Conservation (phyloP, 495 filamentous ascomycete species). For the Cryomyces minteri region DNA sequence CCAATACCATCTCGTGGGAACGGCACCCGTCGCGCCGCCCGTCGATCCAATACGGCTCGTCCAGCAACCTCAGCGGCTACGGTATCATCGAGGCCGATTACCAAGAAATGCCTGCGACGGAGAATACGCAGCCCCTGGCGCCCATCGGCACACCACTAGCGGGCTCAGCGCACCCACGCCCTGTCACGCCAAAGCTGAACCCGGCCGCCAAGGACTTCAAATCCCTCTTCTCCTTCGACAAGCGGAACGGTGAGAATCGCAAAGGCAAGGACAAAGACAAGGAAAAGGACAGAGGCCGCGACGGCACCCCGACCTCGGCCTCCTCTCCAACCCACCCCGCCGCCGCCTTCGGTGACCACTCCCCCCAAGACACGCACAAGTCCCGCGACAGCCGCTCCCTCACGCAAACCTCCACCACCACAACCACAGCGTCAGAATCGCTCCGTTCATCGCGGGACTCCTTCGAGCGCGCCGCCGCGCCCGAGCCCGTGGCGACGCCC, state of each 20-base stretch:
- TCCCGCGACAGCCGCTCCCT: constrained; percentile 17
- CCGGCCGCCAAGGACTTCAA: constrained; percentile 21
- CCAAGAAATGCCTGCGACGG: constrained; percentile 12
- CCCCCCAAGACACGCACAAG: constrained; percentile 12
- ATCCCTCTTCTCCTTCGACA: constrained; percentile 5
- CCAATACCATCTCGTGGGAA: constrained; percentile 9
- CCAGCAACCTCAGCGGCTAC: constrained; percentile 1
- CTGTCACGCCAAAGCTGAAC: constrained; percentile 14
- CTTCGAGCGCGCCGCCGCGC: constrained; percentile 14
- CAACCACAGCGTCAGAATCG: constrained; percentile 6
- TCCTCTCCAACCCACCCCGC: not conserved
- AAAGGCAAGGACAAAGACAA: constrained; percentile 10
- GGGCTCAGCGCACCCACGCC: constrained; percentile 3
- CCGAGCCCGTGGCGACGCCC: not conserved
- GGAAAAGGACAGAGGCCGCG: not conserved
- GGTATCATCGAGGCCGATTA: constrained; percentile 14
- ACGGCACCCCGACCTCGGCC: constrained; percentile 1
- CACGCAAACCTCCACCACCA: constrained; percentile 6
- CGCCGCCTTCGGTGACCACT: constrained; percentile 8
- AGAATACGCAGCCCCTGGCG: constrained; percentile 14
- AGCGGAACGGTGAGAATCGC: not conserved
- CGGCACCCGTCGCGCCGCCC: constrained; percentile 19
- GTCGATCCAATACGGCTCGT: constrained; percentile 16
- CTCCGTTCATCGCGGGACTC: constrained; percentile 4
- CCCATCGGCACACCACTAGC: constrained; percentile 19